These are phyloP conservation scores for Mycena albidolilacea DNA, from an alignment of 768 basidiomycete genomes.

Conservation along the genomic window DNA sequence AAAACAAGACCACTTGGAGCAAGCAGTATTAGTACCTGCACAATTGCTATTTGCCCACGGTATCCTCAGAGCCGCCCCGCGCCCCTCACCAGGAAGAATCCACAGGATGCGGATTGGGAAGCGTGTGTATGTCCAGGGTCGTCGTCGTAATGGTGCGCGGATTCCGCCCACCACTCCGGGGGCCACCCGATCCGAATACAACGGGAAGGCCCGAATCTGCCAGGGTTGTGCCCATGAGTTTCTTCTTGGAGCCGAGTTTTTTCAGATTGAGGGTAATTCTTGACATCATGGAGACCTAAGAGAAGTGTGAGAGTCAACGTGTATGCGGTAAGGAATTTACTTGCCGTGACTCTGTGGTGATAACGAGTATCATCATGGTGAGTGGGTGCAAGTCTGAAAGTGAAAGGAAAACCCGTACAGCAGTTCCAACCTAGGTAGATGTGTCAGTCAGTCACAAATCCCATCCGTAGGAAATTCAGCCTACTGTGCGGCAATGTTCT, in stretches of 20 bases:
- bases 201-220: conserved; percentile 1
- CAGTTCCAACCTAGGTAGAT: conserved; percentile 52
- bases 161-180: neutral
- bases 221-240: neutral
- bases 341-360: neutral
- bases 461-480: conserved; percentile 31
- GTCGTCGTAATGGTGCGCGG: neutral
- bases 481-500: conserved; percentile 65
- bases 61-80: neutral
- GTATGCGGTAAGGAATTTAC: too few species aligned
- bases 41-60: neutral
- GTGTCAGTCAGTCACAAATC: neutral
- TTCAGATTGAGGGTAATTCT: conserved; percentile 75
- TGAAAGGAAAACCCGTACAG: conserved; percentile 47
- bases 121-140: neutral
- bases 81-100: neutral
- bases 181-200: neutral
- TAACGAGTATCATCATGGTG: neutral
- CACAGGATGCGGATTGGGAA: neutral
- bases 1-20: neutral
- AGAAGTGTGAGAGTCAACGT: conserved; percentile 40
- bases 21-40: neutral
- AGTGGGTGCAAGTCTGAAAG: neutral
- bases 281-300: conserved; percentile 73
- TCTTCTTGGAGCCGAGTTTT: conserved; percentile 45